Base-by-base conservation (phyloP, 1,139 yeast genomes). In the Pichia cactophila region DNA sequence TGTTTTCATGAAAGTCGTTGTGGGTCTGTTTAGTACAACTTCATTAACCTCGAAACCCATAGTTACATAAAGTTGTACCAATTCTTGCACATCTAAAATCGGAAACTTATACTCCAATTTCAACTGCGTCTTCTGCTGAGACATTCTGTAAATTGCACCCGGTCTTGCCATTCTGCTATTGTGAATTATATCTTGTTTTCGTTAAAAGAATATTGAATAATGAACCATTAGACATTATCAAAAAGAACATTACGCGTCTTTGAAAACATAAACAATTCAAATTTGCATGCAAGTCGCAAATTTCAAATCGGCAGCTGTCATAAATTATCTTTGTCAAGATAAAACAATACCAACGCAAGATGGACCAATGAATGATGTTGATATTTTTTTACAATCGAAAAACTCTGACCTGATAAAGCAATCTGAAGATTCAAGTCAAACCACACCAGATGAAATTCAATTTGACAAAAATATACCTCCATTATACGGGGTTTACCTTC, bases 401-500 rank as follows among this genome's bases (percentile, higher is more conserved):
- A 31, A 10, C n/a, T 31, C n/a, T 31, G 35, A 2, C 6, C 7
- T 31, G 14, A 4, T 12, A 10, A 14, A 31, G 4, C n/a, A 31
- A 12, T 31, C 35, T 10, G n/a, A 31, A 12, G 16, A 31, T 11
- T 5, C 11, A 31, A 31, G 10, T 31, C n/a, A 31, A 31, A 12
- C 7, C 11, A 5, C 35, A 12, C n/a, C 9, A 31, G n/a, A 5
- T 11, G 35, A 31, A 14, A 11, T n/a, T 11, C 35, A 31, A 14
- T 6, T 31, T 31, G 23, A 10, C 8, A 35, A 35, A 16, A 16
- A 23, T 26, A 49, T 48, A 17, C 59, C 56, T 31, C 51, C 16
- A 62, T 62, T 83, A 54, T 85, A 85, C 62, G 79, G 86, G 44
- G 86, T 86, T 43, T 85, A 85, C 59, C 65, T 86, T 7, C 67